Evolutionary conservation across 2,329 filamentous ascomycete species (phyloP).

Genomic region (Diaporthe eres): DNA sequence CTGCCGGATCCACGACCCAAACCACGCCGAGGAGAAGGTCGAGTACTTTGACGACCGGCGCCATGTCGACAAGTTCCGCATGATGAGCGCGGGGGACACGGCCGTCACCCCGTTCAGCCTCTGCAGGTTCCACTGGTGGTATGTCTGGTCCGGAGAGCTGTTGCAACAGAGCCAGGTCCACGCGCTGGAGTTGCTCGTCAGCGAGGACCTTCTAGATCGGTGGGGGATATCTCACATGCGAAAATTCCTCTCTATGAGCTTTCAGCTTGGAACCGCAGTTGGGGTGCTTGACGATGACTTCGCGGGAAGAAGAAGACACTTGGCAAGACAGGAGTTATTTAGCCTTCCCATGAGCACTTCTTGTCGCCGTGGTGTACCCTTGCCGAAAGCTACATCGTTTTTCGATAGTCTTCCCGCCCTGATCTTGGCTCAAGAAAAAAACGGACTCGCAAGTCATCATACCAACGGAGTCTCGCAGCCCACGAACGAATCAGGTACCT

Average conservation of each 20-base stretch:
- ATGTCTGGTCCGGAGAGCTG: slow-evolving; percentile 3
- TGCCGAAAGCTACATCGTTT: not conserved
- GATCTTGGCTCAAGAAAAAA: not conserved
- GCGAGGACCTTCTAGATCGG: not conserved
- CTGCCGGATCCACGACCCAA: slow-evolving; percentile 17
- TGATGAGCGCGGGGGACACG: not conserved
- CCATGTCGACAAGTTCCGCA: not conserved
- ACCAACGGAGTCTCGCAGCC: not conserved
- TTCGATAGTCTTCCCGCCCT: too few relatives aligned
- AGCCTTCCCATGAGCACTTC: too few relatives aligned
- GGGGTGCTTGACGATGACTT: not conserved
- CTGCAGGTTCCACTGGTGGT: slow-evolving; percentile 30
- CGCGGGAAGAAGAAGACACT: not conserved
- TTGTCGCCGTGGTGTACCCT: not conserved
- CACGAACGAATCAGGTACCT: not conserved
- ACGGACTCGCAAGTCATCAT: not conserved
- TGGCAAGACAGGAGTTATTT: not conserved
- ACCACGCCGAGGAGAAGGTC: not conserved
- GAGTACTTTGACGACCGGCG: not conserved
- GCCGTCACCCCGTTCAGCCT: slow-evolving; percentile 4
- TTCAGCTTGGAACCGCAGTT: too few relatives aligned
- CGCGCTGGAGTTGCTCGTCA: slow-evolving; percentile 1
- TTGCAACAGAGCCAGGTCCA: not conserved
- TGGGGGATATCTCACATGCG: not conserved
- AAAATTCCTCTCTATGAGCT: not conserved